Evolutionary conservation across 495 filamentous ascomycete genomes (phyloP), one percentile per base, ranked within the genome.

Genomic region (Xylona heveae): DNA sequence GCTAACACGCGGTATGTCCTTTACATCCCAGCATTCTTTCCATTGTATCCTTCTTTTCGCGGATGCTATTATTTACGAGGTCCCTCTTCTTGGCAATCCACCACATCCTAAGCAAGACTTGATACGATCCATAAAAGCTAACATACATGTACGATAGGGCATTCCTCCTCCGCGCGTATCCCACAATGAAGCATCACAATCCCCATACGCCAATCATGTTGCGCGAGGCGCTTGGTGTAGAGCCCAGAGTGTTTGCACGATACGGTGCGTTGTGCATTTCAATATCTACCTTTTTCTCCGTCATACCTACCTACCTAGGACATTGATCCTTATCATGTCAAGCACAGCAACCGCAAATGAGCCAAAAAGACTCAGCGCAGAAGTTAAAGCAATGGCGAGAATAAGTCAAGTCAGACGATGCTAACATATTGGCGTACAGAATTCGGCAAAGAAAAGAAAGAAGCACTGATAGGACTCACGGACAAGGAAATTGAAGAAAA

Each of bases 131-230:
- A 30, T 24, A 19, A 30, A 18, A 31, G 19, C 15, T 41, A n/a
- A 34, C 36, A 5, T 14, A 18, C 4, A n/a, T 12, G 24, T 24
- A 28, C 23, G 24, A 43, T 47, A 97, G 88, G 53, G 68, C 75
- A 8, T 97, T 97, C 63, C 61, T 97, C 30, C 71, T 72, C 37
- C 70, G 77, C 51, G 78, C 84, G 34, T 97, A 97, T 56, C 90
- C 88, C 4, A 84, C 78, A 43, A 95, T 97, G 85, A 97, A 97
- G 69, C 90, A 91, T 66, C 74, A 88, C 62, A 95, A 97, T 58
- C 88, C 88, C 6, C 57, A 81, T 52, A 92, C 68, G 25, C 88
- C 88, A 30, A 95, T 97, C 54, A 58, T 97, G 62, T 66, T 97
- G 31, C 78, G 88, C 41, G 90, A 97, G 56, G 88, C 90, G 20